phyloP scores from a whole-genome alignment of 495 filamentous ascomycete genomes.

The Aspergillus diversus region DNA sequence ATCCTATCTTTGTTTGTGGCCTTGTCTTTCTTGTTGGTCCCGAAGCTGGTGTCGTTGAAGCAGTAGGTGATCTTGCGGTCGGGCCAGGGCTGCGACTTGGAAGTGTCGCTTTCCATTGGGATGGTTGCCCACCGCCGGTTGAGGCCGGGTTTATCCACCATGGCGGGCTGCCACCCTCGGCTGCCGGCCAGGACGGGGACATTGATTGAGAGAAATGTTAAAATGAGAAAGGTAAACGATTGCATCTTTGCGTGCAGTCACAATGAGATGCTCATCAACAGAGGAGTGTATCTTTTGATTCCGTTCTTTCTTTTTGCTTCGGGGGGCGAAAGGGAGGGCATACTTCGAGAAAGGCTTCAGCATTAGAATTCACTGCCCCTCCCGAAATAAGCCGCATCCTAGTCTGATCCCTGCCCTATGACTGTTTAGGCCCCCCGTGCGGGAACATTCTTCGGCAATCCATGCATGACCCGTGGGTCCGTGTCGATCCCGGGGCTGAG shows the following conservation, averaged over 20 bases:
- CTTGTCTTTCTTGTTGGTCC: no score
- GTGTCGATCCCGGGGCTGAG: neutral
- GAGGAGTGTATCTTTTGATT: neutral
- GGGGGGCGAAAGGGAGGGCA: neutral
- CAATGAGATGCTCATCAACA: neutral
- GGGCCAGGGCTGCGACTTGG: neutral
- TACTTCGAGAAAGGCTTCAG: neutral
- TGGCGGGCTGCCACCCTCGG: neutral
- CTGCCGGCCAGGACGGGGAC: neutral
- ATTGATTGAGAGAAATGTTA: neutral
- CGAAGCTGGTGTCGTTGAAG: neutral
- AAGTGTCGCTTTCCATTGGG: neutral
- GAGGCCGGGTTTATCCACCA: neutral
- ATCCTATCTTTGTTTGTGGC: no score
- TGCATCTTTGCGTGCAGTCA: neutral
- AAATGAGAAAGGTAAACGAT: neutral
- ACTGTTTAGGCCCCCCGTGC: neutral
- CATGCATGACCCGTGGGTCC: neutral
- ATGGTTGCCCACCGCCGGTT: neutral
- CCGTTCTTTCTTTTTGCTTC: neutral
- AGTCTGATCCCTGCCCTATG: neutral
- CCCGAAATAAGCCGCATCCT: neutral
- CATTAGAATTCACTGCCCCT: no score
- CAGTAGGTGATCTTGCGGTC: conserved; percentile 2
- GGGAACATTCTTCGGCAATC: neutral